Evolutionary conservation across 208 protist species (phyloP), one percentile per base, ranked within the genome.

Genomic region (Trypanosoma lewisi): DNA sequence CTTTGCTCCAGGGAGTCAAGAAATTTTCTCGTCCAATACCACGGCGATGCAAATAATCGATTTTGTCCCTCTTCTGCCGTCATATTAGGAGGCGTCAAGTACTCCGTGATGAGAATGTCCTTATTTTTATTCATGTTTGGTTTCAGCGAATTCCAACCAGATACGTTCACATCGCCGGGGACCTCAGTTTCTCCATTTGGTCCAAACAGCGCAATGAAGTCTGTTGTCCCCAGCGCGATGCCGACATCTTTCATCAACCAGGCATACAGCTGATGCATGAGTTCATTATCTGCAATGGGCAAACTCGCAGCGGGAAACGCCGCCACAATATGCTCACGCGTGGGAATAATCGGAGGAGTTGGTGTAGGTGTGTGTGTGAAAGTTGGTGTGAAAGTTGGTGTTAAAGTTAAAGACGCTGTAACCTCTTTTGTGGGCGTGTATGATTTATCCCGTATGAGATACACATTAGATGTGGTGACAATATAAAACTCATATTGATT

Each of bases 241-340:
- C 27, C 39, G 14, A 71, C 75, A 55, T 90, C 80, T 30, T 53
- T 21, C 55, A 78, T 76, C 36, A 87, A 52, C 63, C 58, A 72
- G 37, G 68, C 21, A 60, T 76, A 85, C 16, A 83, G 41, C 60
- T 82, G 61, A 42, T 76, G 62, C 82, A 89, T 80, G 56, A 82
- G 65, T 60, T 66, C 73, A n/a, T 27, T n/a, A 56, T 85, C 62
- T 4, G 47, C 57, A 21, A 49, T 51, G 12, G 84, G 78, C n/a
- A 87, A 34, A 47, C 77, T 51, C 21, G 56, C 31, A 19, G 36
- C 21, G 2, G 80, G 75, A 58, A 82, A 85, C 37, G 70, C 76
- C 5, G 70, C 73, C 2, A 83, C 54, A n/a, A 47, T 61, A 45
- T 50, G 57, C 12, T 14, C 51, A 27, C 59, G 59, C 23, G 19